Evolutionary conservation across 2,329 filamentous ascomycete genomes (phyloP), one percentile per base, ranked within the genome.

Genomic region (Magnaporthiopsis poae): DNA sequence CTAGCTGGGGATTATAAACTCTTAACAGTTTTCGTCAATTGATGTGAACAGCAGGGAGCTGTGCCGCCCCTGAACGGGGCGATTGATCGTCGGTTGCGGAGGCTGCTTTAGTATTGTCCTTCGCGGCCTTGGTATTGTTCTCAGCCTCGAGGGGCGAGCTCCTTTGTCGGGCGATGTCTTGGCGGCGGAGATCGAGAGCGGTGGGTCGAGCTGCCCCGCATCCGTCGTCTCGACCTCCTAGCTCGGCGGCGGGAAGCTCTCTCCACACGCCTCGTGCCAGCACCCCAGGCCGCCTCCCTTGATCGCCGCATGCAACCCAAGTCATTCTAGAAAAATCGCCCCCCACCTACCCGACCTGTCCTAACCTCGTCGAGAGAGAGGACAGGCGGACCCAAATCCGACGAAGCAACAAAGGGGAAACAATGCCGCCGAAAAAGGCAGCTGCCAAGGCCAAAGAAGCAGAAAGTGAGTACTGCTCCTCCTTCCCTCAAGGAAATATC

Each of bases 371-470:
- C 25, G 29, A 5, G 9, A 13, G 8, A 13, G 21, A 62, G 13
- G 29, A n/a, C 61, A 36, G 61, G 61, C 29, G 12, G 21, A 56
- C 46, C 46, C 21, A 2, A n/a, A 56, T 46, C 39, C 18, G 13
- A 60, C 63, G n/a, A 15, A 29, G 63, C 29, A 12, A 27, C 11
- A 25, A 65, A 35, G 52, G 39, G 67, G 67, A 67, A 66, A 73
- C 70, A 66, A 76, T 76, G 75, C 75, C 75, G 68, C 72, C 74
- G 66, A 75, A 75, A 65, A 75, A 74, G 70, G 72, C 68, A 67
- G 70, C 67, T 61, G 65, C 66, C 21, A 65, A 65, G 72, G 67
- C 74, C 69, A 75, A 75, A 68, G 73, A 73, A 67, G 61, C 68
- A 25, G 71, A 72, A n/a, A 66, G 73, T 73, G 67, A 71, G 74